Evolutionary conservation across 73 alveolate genomes (phyloP), one percentile per base, ranked within the genome.

Genomic region (Blepharisma japonicum): DNA sequence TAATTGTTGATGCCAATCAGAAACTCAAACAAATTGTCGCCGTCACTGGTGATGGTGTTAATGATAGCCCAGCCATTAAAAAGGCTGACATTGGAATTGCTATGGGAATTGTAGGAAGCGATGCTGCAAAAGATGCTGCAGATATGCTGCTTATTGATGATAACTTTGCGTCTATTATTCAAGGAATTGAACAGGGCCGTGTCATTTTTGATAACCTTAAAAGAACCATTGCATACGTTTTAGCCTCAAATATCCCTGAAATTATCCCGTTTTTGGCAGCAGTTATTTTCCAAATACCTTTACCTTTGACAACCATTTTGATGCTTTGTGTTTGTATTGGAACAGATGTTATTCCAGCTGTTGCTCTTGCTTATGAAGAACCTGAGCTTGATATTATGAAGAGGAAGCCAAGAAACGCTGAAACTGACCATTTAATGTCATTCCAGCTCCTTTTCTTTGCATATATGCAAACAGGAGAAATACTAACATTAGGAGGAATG

Each of bases 51-150:
- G 99, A 94, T 83, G 99, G 99, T 32, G 99, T 95, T 0, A 89
- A 78, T 82, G 90, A 79, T 55, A 32, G 85, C 9, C 93, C 98
- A 11, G 97, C 98, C 14, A 70, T 92, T 55, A 83, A 85, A 55
- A 79, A 81, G 54, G 96, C 98, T 23, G 94, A 91, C 71, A 85
- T 92, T 78, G 98, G 96, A 27, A 78, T 92, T 56, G 88, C 96
- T 21, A 92, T 92, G 96, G 96, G 94, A 39, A 90, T 90, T 55
- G 92, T 90, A 72, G 99, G 99, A 45, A 89, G 99, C 55, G 99
- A 97, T 88, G 99, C 96, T 32, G 99, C 99, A 8, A 96, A 96
- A 87, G 98, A 95, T 85, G 99, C 99, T n/a, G 99, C 99, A 6
- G 99, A 96, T 85, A 95, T 97, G 95, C 66, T 93, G 66, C 88